Conservation (phyloP, 2,329 filamentous ascomycete species). For the Exserohilum turcica region DNA sequence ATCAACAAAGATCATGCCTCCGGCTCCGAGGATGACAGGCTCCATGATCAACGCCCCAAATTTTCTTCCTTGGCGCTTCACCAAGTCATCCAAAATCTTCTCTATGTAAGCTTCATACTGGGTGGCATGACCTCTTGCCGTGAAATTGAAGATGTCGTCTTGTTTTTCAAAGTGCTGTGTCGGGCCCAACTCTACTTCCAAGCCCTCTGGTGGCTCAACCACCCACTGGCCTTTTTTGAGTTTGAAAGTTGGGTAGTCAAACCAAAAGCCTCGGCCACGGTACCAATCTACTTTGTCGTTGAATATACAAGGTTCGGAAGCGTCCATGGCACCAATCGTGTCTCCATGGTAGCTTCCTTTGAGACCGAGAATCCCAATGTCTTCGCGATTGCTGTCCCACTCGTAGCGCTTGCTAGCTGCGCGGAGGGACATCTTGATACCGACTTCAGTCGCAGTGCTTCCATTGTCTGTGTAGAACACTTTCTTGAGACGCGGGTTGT, state of each 20-base stretch:
- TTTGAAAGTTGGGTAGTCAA: slow-evolving; percentile 75
- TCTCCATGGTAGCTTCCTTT: slow-evolving; percentile 86
- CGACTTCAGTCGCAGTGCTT: slow-evolving; percentile 82
- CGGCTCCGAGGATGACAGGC: slow-evolving; percentile 78
- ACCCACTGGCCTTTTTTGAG: slow-evolving; percentile 70
- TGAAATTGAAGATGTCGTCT: slow-evolving; percentile 43
- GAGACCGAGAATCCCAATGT: slow-evolving; percentile 72
- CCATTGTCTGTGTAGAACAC: slow-evolving; percentile 87
- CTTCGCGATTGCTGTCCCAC: slow-evolving; percentile 63
- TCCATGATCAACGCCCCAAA: slow-evolving; percentile 82
- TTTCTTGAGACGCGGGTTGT: slow-evolving; percentile 68
- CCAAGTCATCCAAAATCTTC: slow-evolving; percentile 58
- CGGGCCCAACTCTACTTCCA: slow-evolving; percentile 55
- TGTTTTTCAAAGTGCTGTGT: slow-evolving; percentile 43
- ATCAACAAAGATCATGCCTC: slow-evolving; percentile 84
- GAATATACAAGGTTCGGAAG: slow-evolving; percentile 74
- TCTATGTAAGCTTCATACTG: slow-evolving; percentile 67
- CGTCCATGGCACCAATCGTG: slow-evolving; percentile 88
- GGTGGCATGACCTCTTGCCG: slow-evolving; percentile 48
- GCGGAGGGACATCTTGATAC: slow-evolving; percentile 81
- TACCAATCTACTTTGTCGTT: slow-evolving; percentile 91
- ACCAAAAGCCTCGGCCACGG: slow-evolving; percentile 76
- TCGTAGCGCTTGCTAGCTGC: slow-evolving; percentile 70
- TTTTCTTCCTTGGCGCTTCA: slow-evolving; percentile 62
- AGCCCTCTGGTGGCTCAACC: slow-evolving; percentile 60